phyloP scores from a whole-genome alignment of 2,329 filamentous ascomycete species.

The Trichoderma harzianum region DNA sequence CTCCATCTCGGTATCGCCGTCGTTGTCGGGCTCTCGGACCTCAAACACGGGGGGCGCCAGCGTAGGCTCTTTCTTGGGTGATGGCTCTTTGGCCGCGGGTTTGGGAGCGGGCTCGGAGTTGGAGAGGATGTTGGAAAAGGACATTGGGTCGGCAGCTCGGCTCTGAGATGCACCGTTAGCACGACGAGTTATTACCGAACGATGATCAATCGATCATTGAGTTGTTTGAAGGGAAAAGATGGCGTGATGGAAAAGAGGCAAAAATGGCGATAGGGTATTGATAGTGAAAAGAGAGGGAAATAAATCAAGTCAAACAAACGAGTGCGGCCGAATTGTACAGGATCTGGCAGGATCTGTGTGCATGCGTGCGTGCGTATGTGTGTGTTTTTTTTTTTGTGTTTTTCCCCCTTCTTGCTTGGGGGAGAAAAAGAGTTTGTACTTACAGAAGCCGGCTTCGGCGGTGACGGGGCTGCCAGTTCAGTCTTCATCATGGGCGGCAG shows the following conservation, averaged over 20 bases:
- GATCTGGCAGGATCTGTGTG: not conserved
- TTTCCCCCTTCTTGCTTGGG: not conserved
- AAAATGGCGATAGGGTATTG: not conserved
- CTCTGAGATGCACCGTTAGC: conserved; percentile 44
- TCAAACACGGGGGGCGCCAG: conserved; percentile 37
- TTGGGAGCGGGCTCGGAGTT: conserved; percentile 65
- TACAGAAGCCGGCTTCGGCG: conserved; percentile 36
- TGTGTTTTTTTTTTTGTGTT: not conserved
- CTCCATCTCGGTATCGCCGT: conserved; percentile 34
- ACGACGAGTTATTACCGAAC: not conserved
- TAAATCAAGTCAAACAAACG: not conserved
- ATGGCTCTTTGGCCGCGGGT: conserved; percentile 35
- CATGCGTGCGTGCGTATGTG: not conserved
- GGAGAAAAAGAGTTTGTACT: not conserved
- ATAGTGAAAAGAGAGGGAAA: not conserved
- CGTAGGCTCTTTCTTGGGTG: conserved; percentile 23
- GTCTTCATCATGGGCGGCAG: conserved; percentile 37
- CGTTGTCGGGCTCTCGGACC: conserved; percentile 20
- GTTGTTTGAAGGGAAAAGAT: not conserved
- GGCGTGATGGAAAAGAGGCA: not conserved
- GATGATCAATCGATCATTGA: not conserved
- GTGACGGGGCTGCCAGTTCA: conserved; percentile 41
- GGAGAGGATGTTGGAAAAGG: conserved; percentile 90
- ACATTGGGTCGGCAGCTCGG: conserved; percentile 83
- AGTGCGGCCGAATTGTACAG: not conserved